Evolutionary conservation across 768 basidiomycete species (phyloP).

Genomic region (Dacryopinax primogenitus): DNA sequence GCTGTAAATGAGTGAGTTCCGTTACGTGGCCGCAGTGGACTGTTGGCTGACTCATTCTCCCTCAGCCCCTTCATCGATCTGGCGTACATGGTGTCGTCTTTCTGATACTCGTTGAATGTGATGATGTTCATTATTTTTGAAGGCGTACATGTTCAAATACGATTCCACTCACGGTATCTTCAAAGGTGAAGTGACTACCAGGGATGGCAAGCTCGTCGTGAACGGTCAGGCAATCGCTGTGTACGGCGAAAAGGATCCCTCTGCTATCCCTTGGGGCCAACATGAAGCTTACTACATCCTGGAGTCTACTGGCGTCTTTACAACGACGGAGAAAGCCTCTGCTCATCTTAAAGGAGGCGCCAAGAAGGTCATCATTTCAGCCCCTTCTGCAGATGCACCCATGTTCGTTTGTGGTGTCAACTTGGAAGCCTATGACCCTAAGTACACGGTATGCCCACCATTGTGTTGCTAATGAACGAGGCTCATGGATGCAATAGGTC

Average conservation of each 20-base stretch:
- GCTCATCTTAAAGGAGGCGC: slow-evolving; percentile 96
- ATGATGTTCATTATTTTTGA: neutral
- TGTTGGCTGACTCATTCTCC: neutral
- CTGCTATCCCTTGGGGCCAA: slow-evolving; percentile 66
- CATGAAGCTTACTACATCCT: slow-evolving; percentile 85
- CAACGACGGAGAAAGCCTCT: slow-evolving; percentile 81
- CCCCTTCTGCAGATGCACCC: slow-evolving; percentile 91
- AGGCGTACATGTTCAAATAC: slow-evolving; percentile 99
- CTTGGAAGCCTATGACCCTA: slow-evolving; percentile 79
- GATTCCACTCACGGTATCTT: slow-evolving; percentile 89
- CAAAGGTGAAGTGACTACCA: slow-evolving; percentile 55
- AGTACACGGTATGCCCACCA: slow-evolving; percentile 63
- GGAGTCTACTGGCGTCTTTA: slow-evolving; percentile 99
- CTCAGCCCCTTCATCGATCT: slow-evolving; percentile 91
- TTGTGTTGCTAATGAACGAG: neutral
- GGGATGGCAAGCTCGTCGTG: slow-evolving; percentile 82
- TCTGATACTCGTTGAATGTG: neutral
- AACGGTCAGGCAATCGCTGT: slow-evolving; percentile 64
- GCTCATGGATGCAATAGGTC: slow-evolving; percentile 26
- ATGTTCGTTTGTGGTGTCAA: slow-evolving; percentile 96
- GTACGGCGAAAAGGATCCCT: slow-evolving; percentile 77
- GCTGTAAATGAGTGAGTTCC: slow-evolving; percentile 81
- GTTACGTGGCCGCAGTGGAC: slow-evolving; percentile 1
- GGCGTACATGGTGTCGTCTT: slow-evolving; percentile 71
- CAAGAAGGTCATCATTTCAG: slow-evolving; percentile 99